Conservation (phyloP, 129 eudicot genomes). For the Sambucus nigra region DNA sequence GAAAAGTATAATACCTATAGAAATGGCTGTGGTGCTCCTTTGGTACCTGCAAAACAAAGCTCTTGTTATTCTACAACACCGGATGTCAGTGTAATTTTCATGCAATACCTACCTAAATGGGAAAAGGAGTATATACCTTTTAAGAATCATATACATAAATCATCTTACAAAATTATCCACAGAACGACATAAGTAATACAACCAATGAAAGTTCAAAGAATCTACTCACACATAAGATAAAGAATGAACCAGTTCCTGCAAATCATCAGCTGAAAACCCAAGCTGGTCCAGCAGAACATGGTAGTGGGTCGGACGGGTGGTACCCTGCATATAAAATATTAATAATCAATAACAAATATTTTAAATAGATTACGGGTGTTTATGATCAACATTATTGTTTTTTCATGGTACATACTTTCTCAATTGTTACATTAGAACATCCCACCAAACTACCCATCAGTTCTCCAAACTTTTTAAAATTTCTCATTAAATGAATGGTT, state of each 20-base stretch:
- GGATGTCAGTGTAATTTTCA: not conserved
- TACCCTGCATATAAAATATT: conserved; percentile 20
- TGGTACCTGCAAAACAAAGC: conserved; percentile 31
- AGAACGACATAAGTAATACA: not conserved
- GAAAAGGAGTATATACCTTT: too few relatives aligned
- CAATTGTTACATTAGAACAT: too few relatives aligned
- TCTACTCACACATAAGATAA: conserved; percentile 42
- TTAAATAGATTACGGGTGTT: too few relatives aligned
- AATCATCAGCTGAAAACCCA: conserved; percentile 36
- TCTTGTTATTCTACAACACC: not conserved
- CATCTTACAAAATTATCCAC: not conserved
- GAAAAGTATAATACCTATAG: conserved; percentile 29
- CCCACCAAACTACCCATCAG: too few relatives aligned
- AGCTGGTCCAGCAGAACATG: conserved; percentile 37
- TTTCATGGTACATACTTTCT: too few relatives aligned
- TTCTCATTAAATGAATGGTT: too few relatives aligned
- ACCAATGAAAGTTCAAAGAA: not conserved
- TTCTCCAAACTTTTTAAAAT: too few relatives aligned
- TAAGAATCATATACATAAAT: too few relatives aligned
- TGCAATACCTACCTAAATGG: too few relatives aligned
- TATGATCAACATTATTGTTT: too few relatives aligned
- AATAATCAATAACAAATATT: too few relatives aligned
- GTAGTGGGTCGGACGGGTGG: conserved; percentile 39
- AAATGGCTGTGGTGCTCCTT: conserved; percentile 53
- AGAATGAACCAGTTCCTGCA: conserved; percentile 39